Conservation (phyloP, 139 green algal species). For the Ulvella scutata region DNA sequence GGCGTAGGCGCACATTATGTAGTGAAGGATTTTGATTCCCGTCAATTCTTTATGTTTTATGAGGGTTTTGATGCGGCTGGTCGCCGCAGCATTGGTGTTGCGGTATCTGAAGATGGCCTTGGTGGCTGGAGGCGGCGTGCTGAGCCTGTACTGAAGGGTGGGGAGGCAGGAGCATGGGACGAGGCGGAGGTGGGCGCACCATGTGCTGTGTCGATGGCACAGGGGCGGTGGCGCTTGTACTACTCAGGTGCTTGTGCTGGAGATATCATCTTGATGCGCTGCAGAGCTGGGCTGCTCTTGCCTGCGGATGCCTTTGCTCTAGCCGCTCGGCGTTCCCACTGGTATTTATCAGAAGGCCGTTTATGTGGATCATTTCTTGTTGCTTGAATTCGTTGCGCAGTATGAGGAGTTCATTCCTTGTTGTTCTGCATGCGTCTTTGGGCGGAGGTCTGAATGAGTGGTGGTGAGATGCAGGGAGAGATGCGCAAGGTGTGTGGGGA, state of each 20-base stretch:
- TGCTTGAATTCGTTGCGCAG: too few relatives aligned
- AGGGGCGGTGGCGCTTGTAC: constrained; percentile 60
- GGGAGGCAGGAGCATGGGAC: constrained; percentile 47
- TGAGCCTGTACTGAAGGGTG: constrained; percentile 8
- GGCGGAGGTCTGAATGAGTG: too few relatives aligned
- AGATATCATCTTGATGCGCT: too few relatives aligned
- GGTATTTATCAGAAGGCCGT: too few relatives aligned
- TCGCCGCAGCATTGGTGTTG: constrained; percentile 52
- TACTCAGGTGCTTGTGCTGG: too few relatives aligned
- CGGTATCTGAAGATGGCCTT: constrained; percentile 49
- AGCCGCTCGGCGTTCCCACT: too few relatives aligned
- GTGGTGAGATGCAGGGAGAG: too few relatives aligned
- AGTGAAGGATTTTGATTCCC: constrained; percentile 48
- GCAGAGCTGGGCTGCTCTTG: too few relatives aligned
- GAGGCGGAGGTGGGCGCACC: constrained; percentile 52
- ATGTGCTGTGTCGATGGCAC: constrained; percentile 67
- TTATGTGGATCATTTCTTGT: too few relatives aligned
- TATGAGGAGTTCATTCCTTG: too few relatives aligned
- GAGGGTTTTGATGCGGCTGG: constrained; percentile 55
- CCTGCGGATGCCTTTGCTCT: too few relatives aligned
- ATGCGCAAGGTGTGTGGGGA: constrained; percentile 9
- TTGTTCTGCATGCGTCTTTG: too few relatives aligned
- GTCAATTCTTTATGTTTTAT: constrained; percentile 81
- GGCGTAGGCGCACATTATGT: constrained; percentile 36
- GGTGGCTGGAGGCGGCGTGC: constrained; percentile 33